phyloP scores from a whole-genome alignment of 2,329 filamentous ascomycete species.

The Trichoderma atrobrunneum region DNA sequence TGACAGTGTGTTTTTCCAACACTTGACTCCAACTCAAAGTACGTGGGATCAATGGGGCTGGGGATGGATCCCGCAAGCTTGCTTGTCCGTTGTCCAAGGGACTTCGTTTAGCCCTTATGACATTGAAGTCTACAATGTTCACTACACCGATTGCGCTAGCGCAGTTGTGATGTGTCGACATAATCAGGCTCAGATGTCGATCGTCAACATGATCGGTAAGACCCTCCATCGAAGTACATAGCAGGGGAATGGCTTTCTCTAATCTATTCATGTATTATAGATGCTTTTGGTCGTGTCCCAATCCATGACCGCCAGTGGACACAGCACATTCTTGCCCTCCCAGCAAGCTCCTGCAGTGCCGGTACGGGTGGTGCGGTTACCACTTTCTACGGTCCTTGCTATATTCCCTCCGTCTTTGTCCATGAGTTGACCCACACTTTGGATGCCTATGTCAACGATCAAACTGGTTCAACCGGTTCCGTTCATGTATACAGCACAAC shows the following conservation, averaged over 20 bases:
- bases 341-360: background rate
- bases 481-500: background rate
- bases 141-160: background rate
- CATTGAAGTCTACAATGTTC: background rate
- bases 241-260: no score
- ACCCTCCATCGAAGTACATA: fast-evolving
- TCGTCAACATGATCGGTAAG: background rate
- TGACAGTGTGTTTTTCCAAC: background rate
- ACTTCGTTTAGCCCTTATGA: background rate
- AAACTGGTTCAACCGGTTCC: background rate
- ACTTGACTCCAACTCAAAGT: background rate
- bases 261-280: background rate
- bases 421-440: background rate
- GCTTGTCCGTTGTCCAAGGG: background rate
- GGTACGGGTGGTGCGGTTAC: background rate
- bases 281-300: background rate
- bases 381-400: background rate
- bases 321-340: background rate
- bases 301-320: background rate
- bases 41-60: background rate
- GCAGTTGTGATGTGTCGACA: background rate
- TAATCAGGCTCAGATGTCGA: background rate
- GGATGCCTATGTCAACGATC: background rate
- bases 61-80: background rate
- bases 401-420: background rate